Evolutionary conservation across 2,329 filamentous ascomycete genomes (phyloP).

Genomic region (Sphaerulina musiva): DNA sequence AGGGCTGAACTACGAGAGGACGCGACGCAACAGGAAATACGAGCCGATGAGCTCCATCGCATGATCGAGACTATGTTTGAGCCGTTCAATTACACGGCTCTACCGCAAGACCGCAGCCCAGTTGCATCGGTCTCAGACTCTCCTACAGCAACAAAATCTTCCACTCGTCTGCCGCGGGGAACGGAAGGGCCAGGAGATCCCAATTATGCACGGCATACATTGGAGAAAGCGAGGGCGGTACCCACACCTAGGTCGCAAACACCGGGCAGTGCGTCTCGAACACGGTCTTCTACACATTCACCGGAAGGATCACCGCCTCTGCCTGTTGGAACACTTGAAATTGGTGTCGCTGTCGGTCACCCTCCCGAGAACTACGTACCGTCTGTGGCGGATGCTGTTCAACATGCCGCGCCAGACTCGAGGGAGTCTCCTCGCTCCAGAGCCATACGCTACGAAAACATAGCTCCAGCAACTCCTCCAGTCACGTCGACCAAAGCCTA

Average conservation of each 20-base stretch:
- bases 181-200: slow-evolving; percentile 4
- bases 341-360: slow-evolving; percentile 12
- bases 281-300: slow-evolving; percentile 42
- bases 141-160: slow-evolving; percentile 7
- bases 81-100: slow-evolving; percentile 88
- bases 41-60: slow-evolving; percentile 86
- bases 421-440: slow-evolving; percentile 20
- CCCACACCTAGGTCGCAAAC: slow-evolving; percentile 34
- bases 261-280: slow-evolving; percentile 35
- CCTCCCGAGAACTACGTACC: slow-evolving; percentile 27
- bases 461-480: slow-evolving; percentile 14
- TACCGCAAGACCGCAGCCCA: slow-evolving; percentile 61
- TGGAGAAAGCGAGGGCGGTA: slow-evolving; percentile 22
- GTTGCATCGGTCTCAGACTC: slow-evolving; percentile 12
- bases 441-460: slow-evolving; percentile 28
- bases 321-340: slow-evolving; percentile 23
- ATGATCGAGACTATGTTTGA: slow-evolving; percentile 93
- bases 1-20: slow-evolving; percentile 87
- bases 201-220: slow-evolving; percentile 7
- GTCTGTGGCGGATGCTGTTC: slow-evolving; percentile 13
- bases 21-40: slow-evolving; percentile 88
- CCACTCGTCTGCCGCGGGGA: slow-evolving; percentile 14
- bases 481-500: slow-evolving; percentile 8
- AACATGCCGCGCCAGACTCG: slow-evolving; percentile 6
- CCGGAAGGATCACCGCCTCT: slow-evolving; percentile 45